Base-by-base conservation (phyloP, 164 flowering plant species). In the Sextonia rubra region DNA sequence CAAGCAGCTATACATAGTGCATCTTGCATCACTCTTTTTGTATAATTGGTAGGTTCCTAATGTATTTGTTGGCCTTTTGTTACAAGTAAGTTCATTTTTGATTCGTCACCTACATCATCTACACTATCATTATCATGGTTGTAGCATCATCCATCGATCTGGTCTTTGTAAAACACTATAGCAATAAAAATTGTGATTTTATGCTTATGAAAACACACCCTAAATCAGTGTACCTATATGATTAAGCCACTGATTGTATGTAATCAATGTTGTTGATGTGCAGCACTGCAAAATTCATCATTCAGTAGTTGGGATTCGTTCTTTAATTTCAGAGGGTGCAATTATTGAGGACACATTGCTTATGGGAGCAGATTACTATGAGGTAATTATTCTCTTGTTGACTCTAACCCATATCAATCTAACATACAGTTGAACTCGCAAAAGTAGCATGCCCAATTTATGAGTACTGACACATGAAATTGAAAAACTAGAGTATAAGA, bases 281-380 rank as follows among this genome's bases (percentile, higher is more conserved):
- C 86, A 94, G 98, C 92, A 90, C 81, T 94, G 97, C 77, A 94
- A 92, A 79, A 94, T 94, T 76, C 93, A 94, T 77, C 97, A 94
- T 77, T 92, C 98, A 52, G 97, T 94, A 37, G 84, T 92, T 78
- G 99, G 99, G 69, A 89, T 92, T 25, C 90, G 97, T 30, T 91
- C 99, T 72, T 88, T 94, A 83, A 91, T 94, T 69, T 88, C 97
- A 58, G 99, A 94, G 76, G 98, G 99, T 74, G 98, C 99, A 48
- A 82, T 92, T 52, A 89, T 94, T 27, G 99, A 94, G 79, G 99
- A 94, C 69, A 83, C 98, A 0, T 72, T 94, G 62, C 71, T 94
- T 74, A 94, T 94, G 97, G 99, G 99, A 68, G 99, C 99, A 64
- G 99, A 94, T 79, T 92, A 91, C 68, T 94, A 92, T 75, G 97